Evolutionary conservation across 192 early-diverging fungal genomes (phyloP), one percentile per base, ranked within the genome.

Genomic region (Coemansia sp.): DNA sequence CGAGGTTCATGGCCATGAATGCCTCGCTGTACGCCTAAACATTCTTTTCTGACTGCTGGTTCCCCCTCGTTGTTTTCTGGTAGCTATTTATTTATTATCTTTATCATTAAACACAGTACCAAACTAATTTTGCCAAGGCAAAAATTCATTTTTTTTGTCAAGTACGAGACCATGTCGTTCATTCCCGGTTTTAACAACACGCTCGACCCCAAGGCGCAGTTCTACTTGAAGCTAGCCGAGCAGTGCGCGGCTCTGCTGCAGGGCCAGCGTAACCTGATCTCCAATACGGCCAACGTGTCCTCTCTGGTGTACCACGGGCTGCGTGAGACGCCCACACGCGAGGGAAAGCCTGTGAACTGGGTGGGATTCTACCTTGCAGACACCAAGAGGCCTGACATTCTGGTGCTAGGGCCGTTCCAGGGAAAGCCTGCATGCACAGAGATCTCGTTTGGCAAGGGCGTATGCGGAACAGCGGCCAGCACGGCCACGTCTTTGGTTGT

Each of bases 351-450:
- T 17, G 86, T 90, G 44, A 88, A 89, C 67, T 88, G 88, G 88
- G 88, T 77, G 19, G 92, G 94, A 0, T 94, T 94, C 74, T 94
- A 96, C 56, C 62, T 93, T n/a, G 57, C 80, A 0, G 78, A 90
- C 62, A 68, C 74, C 38, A 68, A 67, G 21, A 68, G 66, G 36
- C 11, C 62, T 2, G 53, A 36, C 19, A 40, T 66, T 12, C 56
- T 95, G 69, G 74, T 87, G 15, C 76, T 97, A 56, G 95, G 92
- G 1, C 95, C 95, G 33, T 97, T 97, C 78, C 92, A 97, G 63
- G 94, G 93, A 53, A 87, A 87, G 56, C 80, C 93, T 0, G 95
- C 95, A 7, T 97, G 95, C 70, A 93, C 91, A 4, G 78, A 85
- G 18, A 97, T 97, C 53, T 74, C 70, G 14, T 84, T 92, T 63